A percentile compares a stretch with the other conserved stretches of the same genome.
These are phyloP conservation scores for Calonectria crousiana DNA, from an alignment of 2,329 filamentous ascomycete genomes.

Conservation along the genomic window DNA sequence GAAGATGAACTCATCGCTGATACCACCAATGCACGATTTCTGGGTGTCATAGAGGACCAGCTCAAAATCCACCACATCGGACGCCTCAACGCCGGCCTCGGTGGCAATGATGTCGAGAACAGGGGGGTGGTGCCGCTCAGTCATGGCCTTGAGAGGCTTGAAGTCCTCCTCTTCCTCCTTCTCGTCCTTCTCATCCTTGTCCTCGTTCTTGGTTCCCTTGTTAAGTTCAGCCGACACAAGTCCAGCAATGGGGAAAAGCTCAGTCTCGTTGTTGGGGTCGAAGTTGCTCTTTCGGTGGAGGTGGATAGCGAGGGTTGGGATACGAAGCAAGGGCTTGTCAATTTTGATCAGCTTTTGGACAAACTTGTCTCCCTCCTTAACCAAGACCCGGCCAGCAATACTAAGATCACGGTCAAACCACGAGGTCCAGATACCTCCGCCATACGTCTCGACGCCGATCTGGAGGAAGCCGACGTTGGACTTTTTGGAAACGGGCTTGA, in stretches of 20 bases:
- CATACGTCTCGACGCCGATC: constrained; percentile 96
- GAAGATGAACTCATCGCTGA: constrained; percentile 95
- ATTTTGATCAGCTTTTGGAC: constrained; percentile 90
- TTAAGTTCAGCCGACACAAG: constrained; percentile 91
- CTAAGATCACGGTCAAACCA: constrained; percentile 98
- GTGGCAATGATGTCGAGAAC: constrained; percentile 87
- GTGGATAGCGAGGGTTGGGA: constrained; percentile 95
- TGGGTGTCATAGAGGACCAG: constrained; percentile 98
- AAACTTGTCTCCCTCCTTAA: constrained; percentile 78
- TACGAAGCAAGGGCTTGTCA: constrained; percentile 88
- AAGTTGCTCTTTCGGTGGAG: constrained; percentile 89
- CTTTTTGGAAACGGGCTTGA: constrained; percentile 96
- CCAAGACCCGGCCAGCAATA: constrained; percentile 89
- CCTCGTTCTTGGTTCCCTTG: constrained; percentile 67
- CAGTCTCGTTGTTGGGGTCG: constrained; percentile 95
- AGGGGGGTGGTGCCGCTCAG: constrained; percentile 88
- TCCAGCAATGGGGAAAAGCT: constrained; percentile 93
- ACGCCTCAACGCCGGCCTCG: constrained; percentile 77
- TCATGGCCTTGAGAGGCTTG: constrained; percentile 80
- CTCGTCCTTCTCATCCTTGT: constrained; percentile 51
- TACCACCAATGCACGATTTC: constrained; percentile 86
- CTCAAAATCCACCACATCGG: constrained; percentile 91
- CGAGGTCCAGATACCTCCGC: constrained; percentile 96
- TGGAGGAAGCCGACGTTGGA: constrained; percentile 88
- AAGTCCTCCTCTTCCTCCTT: constrained; percentile 66